A percentile compares a stretch with the other conserved stretches of the same genome.
These are phyloP conservation scores for Carex arenaria DNA, from an alignment of 202 grass and related monocot species.

Conservation along the genomic window DNA sequence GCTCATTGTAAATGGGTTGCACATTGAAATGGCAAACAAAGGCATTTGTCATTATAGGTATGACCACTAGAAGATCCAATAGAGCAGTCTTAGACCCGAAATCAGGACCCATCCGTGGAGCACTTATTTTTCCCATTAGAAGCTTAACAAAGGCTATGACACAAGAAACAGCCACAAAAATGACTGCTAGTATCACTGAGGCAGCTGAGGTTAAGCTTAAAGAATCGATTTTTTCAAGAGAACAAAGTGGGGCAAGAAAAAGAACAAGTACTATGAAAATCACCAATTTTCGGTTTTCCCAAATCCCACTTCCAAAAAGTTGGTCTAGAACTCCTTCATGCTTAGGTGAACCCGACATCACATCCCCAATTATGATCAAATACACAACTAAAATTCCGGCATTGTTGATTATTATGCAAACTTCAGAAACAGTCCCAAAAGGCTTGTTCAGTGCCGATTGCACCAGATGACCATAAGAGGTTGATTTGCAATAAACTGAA, in stretches of 20 bases:
- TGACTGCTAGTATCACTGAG: conserved; percentile 65
- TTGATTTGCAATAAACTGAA: conserved; percentile 49
- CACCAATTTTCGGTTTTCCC: conserved; percentile 80
- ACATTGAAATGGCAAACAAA: conserved; percentile 92
- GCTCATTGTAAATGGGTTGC: conserved; percentile 94
- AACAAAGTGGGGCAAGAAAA: conserved; percentile 66
- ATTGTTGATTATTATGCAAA: conserved; percentile 89
- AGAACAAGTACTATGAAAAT: conserved; percentile 72
- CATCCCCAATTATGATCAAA: conserved; percentile 89
- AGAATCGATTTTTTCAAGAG: conserved; percentile 89
- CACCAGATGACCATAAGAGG: conserved; percentile 81
- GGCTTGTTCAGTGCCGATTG: conserved; percentile 62
- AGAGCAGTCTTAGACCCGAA: conserved; percentile 56
- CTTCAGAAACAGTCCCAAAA: conserved; percentile 60
- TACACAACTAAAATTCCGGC: conserved; percentile 77
- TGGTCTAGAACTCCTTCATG: conserved; percentile 84
- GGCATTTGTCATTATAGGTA: conserved; percentile 98
- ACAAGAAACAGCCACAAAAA: conserved; percentile 75
- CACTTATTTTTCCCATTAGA: conserved; percentile 43
- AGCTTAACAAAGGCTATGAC: conserved; percentile 71
- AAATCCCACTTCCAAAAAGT: conserved; percentile 64
- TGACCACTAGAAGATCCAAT: conserved; percentile 74
- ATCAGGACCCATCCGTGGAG: conserved; percentile 78
- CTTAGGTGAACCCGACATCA: conserved; percentile 80
- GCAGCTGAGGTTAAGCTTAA: conserved; percentile 74